Conservation (phyloP, 2,329 filamentous ascomycete genomes). For the Neonectria neomacrospora region DNA sequence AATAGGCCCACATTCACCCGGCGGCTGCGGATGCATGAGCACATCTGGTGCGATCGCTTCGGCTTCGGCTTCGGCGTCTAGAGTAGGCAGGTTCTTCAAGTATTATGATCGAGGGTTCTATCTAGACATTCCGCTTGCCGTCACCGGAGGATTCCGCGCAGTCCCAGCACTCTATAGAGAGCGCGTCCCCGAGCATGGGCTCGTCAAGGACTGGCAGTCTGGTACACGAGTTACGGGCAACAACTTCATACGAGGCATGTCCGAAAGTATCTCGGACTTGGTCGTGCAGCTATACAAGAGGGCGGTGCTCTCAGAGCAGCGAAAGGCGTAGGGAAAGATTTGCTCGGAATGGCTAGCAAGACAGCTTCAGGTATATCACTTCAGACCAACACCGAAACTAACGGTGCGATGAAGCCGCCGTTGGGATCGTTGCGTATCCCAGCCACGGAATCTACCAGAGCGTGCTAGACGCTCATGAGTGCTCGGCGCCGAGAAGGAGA, state of each 20-base stretch:
- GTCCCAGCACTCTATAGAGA: slow-evolving; percentile 28
- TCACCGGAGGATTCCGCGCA: slow-evolving; percentile 36
- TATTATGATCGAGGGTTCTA: slow-evolving; percentile 27
- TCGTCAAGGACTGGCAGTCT: slow-evolving; percentile 28
- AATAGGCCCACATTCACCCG: too few relatives aligned
- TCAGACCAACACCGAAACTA: background rate
- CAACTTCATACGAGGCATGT: slow-evolving; percentile 28
- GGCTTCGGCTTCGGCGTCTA: slow-evolving; percentile 22
- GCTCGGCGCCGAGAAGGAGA: slow-evolving; percentile 29
- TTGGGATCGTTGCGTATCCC: slow-evolving; percentile 32
- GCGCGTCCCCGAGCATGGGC: slow-evolving; percentile 28
- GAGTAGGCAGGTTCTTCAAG: slow-evolving; percentile 32
- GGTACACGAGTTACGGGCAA: slow-evolving; percentile 22
- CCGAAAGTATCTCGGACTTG: slow-evolving; percentile 25
- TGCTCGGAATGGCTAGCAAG: slow-evolving; percentile 30
- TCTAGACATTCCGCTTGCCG: slow-evolving; percentile 29
- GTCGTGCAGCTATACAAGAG: slow-evolving; percentile 26
- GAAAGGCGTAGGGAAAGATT: slow-evolving; percentile 25
- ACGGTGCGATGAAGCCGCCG: slow-evolving; percentile 17
- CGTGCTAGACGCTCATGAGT: slow-evolving; percentile 23
- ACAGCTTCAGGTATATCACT: slow-evolving; percentile 25
- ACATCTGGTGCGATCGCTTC: slow-evolving; percentile 27
- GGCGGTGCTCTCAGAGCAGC: slow-evolving; percentile 25
- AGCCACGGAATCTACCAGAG: slow-evolving; percentile 36
- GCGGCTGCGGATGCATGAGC: background rate